These are phyloP conservation scores for Blastocystis sp. DNA, from an alignment of 352 stramenopile genomes.

Conservation along the genomic window DNA sequence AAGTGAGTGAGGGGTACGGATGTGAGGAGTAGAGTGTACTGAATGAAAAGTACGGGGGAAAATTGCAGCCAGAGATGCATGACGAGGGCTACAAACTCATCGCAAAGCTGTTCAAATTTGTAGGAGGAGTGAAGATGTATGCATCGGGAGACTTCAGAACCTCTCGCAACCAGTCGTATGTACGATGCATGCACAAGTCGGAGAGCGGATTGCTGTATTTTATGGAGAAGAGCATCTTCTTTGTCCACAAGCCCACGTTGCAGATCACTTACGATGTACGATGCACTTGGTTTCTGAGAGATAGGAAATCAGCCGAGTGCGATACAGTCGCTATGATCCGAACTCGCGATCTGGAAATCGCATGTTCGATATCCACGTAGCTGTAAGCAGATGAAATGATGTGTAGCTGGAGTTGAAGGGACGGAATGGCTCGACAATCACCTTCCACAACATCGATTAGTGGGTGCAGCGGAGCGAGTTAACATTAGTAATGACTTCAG, in stretches of 20 bases:
- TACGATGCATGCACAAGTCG: conserved; percentile 78
- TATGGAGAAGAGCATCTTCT: conserved; percentile 87
- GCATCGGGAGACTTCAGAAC: conserved; percentile 66
- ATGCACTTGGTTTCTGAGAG: not conserved
- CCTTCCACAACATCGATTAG: conserved; percentile 61
- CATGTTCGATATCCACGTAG: conserved; percentile 57
- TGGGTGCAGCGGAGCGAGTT: not conserved
- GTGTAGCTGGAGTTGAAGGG: conserved; percentile 35
- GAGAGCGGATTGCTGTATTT: conserved; percentile 84
- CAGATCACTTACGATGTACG: conserved; percentile 88
- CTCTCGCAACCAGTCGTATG: conserved; percentile 71
- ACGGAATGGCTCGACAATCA: not conserved
- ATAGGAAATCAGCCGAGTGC: conserved; percentile 89
- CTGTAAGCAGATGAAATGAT: conserved; percentile 67
- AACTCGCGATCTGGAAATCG: conserved; percentile 68
- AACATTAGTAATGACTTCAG: conserved; percentile 54
- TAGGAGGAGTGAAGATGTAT: conserved; percentile 69
- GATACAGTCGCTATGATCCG: conserved; percentile 92
- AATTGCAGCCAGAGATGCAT: conserved; percentile 89
- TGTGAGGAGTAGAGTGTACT: conserved; percentile 83
- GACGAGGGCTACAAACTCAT: conserved; percentile 92
- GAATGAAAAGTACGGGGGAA: conserved; percentile 88
- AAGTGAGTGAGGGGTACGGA: conserved; percentile 70
- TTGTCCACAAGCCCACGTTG: conserved; percentile 97
- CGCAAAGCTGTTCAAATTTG: conserved; percentile 93